Percentiles rank a stretch among this genome's conserved stretches.
Conservation (phyloP, 1,284 basidiomycete genomes). For the Butyriboletus appendiculatus region DNA sequence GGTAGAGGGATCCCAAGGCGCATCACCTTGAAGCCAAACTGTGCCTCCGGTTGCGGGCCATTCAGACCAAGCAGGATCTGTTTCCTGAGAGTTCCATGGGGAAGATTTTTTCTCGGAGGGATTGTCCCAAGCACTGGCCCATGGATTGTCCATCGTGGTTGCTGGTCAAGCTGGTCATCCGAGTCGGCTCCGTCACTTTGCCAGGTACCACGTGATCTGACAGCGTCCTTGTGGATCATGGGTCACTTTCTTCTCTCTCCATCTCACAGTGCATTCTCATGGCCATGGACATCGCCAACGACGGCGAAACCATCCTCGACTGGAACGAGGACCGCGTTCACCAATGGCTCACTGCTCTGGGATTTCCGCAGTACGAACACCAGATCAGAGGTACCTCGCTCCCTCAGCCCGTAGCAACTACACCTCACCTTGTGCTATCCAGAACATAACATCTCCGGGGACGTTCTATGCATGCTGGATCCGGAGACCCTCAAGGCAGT, state of each 20-base stretch:
- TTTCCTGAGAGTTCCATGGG: background rate
- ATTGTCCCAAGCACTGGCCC: slow-evolving; percentile 34
- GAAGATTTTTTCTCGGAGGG: background rate
- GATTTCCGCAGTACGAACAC: slow-evolving; percentile 79
- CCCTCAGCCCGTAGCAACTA: background rate
- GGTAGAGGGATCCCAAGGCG: background rate
- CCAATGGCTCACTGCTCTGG: slow-evolving; percentile 70
- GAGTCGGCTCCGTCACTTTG: background rate
- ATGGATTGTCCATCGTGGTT: slow-evolving; percentile 61
- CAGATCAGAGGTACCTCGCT: slow-evolving; percentile 57
- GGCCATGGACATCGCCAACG: slow-evolving; percentile 39
- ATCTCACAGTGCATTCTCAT: slow-evolving; percentile 3
- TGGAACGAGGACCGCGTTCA: slow-evolving; percentile 88
- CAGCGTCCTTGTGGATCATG: background rate
- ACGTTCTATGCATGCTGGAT: slow-evolving; percentile 82
- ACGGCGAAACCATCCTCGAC: slow-evolving; percentile 57
- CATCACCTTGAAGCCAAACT: slow-evolving; percentile 31
- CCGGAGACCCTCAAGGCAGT: slow-evolving; percentile 81
- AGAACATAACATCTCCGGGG: slow-evolving; percentile 92
- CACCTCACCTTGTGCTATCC: slow-evolving; percentile 8
- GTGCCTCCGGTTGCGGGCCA: slow-evolving; percentile 37
- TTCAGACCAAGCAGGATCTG: slow-evolving; percentile 42
- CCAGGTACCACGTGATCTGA: slow-evolving; percentile 20
- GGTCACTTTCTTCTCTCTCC: slow-evolving; percentile 7
- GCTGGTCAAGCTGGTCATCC: slow-evolving; percentile 1